Conservation (phyloP, 2,329 filamentous ascomycete genomes). For the Endocalyx cinctus region DNA sequence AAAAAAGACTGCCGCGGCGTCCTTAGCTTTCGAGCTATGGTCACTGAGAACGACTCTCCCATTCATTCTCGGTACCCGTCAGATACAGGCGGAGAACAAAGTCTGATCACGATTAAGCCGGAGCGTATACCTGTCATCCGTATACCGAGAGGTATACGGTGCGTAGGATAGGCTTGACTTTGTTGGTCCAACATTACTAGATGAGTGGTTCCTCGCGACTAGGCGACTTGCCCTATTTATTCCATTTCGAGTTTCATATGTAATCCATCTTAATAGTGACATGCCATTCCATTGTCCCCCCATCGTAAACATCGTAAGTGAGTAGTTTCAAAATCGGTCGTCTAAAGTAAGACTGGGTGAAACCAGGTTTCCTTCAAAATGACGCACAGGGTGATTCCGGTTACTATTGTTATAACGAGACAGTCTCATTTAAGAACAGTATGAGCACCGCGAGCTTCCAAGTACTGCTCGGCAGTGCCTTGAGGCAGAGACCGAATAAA, state of each 20-base stretch:
- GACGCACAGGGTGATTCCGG: no score
- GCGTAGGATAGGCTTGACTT: slow-evolving; percentile 96
- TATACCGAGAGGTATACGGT: slow-evolving; percentile 70
- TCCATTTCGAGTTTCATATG: not conserved
- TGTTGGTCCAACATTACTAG: slow-evolving; percentile 70
- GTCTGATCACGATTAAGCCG: slow-evolving; percentile 94
- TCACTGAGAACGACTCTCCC: slow-evolving; percentile 57
- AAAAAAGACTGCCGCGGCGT: slow-evolving; percentile 55
- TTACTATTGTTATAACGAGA: no score
- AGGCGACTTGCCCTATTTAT: not conserved
- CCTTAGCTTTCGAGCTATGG: slow-evolving; percentile 45
- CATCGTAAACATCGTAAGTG: not conserved
- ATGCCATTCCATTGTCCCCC: not conserved
- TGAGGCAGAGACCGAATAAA: slow-evolving; percentile 77
- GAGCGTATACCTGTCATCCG: slow-evolving; percentile 84
- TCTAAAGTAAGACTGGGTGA: no score
- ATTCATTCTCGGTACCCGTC: slow-evolving; percentile 80
- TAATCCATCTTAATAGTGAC: not conserved
- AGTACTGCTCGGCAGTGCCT: slow-evolving; percentile 78
- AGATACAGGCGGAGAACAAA: slow-evolving; percentile 71
- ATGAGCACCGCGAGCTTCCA: slow-evolving; percentile 87
- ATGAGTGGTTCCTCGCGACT: slow-evolving; percentile 4
- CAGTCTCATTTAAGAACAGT: slow-evolving; percentile 81
- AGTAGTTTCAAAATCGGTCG: no score
- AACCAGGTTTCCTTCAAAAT: no score